Evolutionary conservation across 148 eudicot genomes (phyloP), one percentile per base, ranked within the genome.

Genomic region (Amaranthus palmeri): DNA sequence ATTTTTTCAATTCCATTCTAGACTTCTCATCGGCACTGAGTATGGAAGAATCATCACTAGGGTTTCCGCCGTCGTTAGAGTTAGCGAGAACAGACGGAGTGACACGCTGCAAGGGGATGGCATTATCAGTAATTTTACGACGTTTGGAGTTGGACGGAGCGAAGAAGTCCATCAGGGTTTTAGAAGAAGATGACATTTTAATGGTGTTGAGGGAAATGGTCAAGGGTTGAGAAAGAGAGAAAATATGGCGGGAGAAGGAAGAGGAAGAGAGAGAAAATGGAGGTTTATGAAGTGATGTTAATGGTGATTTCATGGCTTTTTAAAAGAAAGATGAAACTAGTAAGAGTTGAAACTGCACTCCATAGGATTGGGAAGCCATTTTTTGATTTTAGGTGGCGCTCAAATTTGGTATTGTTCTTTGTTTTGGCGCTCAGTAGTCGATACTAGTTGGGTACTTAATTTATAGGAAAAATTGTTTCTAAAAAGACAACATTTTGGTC

Each of bases 161-260:
- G 77, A 84, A 88, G 72, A 82, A 79, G 49, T 89, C 96, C 77
- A 71, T 81, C 71, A 92, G 85, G 85, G 97, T 86, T 87, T 85
- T 92, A 43, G 78, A 74, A 48, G 61, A 69, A 55, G 41, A 49
- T 61, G 69, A 56, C 74, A 77, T 77, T 36, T 52, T 9, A 6
- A 17, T 18, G 72, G 78, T 60, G 68, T 8, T 76, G 78, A 74
- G 73, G 69, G 78, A 69, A 61, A 25, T 25, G n/a, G 50, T 47
- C 50, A 65, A 3, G 62, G 12, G 49, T 15, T 48, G 72, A 25
- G 36, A 25, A 25, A 25, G 18, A 41, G 41, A 55, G 4, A 12
- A 10, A 48, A 1, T 62, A 10, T n/a, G 6, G 50, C 8, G 61
- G 17, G 59, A 55, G 59, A 55, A 15, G 6, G 4, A 14, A 55